phyloP scores from a whole-genome alignment of 169 alveolate genomes.

The Plasmodium vivax region DNA sequence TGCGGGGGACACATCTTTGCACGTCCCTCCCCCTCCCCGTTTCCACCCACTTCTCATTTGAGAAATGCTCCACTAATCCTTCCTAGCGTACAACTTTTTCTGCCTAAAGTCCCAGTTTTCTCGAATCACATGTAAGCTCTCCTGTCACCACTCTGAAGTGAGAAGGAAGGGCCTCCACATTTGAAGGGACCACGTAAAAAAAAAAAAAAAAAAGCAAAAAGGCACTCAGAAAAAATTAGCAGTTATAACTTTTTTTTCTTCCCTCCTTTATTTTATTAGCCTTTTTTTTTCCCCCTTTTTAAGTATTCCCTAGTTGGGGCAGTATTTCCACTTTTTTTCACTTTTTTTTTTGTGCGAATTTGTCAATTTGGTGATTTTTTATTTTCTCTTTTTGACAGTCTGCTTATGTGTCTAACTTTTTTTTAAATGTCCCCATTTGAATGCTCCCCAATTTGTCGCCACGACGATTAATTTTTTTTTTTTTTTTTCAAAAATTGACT shows the following conservation, averaged over 20 bases:
- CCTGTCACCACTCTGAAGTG: background rate
- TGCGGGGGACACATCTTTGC: background rate
- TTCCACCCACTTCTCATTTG: background rate
- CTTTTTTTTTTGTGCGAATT: background rate
- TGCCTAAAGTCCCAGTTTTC: background rate
- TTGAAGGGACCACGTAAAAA: background rate
- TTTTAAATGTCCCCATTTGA: background rate
- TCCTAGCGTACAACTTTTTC: background rate
- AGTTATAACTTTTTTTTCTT: background rate
- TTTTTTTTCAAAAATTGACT: background rate
- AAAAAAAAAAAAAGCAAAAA: background rate
- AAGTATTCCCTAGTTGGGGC: background rate
- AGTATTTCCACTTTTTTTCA: background rate
- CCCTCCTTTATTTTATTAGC: background rate
- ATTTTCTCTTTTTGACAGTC: background rate
- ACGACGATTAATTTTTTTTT: background rate
- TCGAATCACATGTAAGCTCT: background rate
- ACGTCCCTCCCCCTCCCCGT: background rate
- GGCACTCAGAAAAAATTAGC: background rate
- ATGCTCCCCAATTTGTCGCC: background rate
- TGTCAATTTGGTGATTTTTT: background rate
- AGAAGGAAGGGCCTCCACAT: background rate
- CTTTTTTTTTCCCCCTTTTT: constrained; percentile 3
- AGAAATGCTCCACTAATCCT: background rate
- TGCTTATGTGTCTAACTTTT: background rate